Percentiles rank a stretch among this genome's conserved stretches.
phyloP scores from a whole-genome alignment of 495 filamentous ascomycete genomes.

The Cenococcum geophilum region DNA sequence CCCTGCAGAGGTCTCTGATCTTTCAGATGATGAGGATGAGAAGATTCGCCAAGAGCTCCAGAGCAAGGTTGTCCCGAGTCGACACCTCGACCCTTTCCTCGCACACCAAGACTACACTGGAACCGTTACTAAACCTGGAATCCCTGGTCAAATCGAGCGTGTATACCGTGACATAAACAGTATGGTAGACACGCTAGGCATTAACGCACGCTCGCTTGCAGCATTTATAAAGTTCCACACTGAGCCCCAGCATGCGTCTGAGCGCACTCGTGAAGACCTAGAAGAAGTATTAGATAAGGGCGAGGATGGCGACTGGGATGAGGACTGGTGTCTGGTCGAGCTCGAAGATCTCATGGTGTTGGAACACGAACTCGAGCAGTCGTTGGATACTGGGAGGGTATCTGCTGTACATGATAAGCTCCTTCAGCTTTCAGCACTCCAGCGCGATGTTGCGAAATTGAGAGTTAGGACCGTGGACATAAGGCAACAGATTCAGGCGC shows the following conservation, averaged over 20 bases:
- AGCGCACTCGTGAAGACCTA: slow-evolving; percentile 53
- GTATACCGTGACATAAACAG: slow-evolving; percentile 90
- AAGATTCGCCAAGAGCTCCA: slow-evolving; percentile 53
- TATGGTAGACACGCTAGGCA: slow-evolving; percentile 87
- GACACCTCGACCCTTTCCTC: slow-evolving; percentile 56
- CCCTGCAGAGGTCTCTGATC: slow-evolving; percentile 30
- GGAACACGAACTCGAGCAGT: slow-evolving; percentile 47
- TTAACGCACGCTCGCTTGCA: slow-evolving; percentile 72
- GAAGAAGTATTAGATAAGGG: slow-evolving; percentile 43
- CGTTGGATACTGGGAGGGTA: slow-evolving; percentile 61
- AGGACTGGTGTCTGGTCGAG: slow-evolving; percentile 67
- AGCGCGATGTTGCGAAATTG: slow-evolving; percentile 60
- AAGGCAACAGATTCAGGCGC: slow-evolving; percentile 59
- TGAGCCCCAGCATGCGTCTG: slow-evolving; percentile 44
- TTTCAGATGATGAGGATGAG: slow-evolving; percentile 59
- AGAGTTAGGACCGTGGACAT: slow-evolving; percentile 66
- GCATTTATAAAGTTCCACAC: slow-evolving; percentile 64
- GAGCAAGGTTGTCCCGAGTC: slow-evolving; percentile 47
- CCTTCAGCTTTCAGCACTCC: slow-evolving; percentile 52
- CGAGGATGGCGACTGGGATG: slow-evolving; percentile 44
- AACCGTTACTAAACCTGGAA: slow-evolving; percentile 50
- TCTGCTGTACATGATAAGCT: slow-evolving; percentile 59
- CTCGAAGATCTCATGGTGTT: slow-evolving; percentile 56
- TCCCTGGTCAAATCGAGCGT: slow-evolving; percentile 73
- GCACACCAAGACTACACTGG: slow-evolving; percentile 62